A percentile compares a stretch with the other conserved stretches of the same genome.
Evolutionary conservation across 768 basidiomycete species (phyloP).

Genomic region (Russula abietina): DNA sequence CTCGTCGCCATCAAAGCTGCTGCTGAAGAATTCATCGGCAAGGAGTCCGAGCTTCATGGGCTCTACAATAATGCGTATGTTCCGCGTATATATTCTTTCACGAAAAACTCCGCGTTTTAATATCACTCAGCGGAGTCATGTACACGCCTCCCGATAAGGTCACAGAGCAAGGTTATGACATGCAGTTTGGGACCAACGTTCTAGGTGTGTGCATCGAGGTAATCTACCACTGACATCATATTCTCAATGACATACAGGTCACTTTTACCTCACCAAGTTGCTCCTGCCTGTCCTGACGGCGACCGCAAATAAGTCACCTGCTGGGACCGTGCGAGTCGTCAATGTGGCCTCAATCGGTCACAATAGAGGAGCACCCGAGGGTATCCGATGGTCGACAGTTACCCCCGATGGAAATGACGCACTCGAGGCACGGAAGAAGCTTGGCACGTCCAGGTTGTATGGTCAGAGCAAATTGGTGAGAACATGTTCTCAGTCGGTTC

Average conservation of each 20-base stretch:
- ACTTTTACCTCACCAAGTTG: conserved; percentile 32
- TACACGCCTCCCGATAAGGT: conserved; percentile 29
- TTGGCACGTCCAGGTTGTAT: conserved; percentile 16
- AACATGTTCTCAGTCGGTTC: no score
- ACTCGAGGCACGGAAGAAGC: conserved; percentile 9
- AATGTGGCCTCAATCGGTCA: conserved; percentile 28
- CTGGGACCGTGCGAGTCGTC: conserved; percentile 30
- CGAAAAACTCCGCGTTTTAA: background rate
- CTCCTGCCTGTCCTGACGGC: conserved; percentile 32
- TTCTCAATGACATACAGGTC: conserved; percentile 25
- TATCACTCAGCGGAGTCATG: conserved; percentile 32
- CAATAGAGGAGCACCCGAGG: conserved; percentile 27
- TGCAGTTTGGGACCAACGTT: conserved; percentile 35
- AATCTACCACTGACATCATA: background rate
- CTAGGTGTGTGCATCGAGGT: conserved; percentile 23
- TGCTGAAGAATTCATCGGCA: conserved; percentile 34
- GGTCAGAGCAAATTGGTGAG: conserved; percentile 24
- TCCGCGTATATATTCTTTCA: no score
- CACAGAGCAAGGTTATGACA: conserved; percentile 33
- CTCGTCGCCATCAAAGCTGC: conserved; percentile 33
- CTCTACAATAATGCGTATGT: conserved; percentile 35
- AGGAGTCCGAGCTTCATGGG: conserved; percentile 28
- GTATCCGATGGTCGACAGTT: conserved; percentile 23
- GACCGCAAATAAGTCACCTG: conserved; percentile 29
- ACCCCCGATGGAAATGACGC: background rate